Conservation (phyloP, 202 grass and related monocot species). For the Schoenoplectus tabernaemontani region DNA sequence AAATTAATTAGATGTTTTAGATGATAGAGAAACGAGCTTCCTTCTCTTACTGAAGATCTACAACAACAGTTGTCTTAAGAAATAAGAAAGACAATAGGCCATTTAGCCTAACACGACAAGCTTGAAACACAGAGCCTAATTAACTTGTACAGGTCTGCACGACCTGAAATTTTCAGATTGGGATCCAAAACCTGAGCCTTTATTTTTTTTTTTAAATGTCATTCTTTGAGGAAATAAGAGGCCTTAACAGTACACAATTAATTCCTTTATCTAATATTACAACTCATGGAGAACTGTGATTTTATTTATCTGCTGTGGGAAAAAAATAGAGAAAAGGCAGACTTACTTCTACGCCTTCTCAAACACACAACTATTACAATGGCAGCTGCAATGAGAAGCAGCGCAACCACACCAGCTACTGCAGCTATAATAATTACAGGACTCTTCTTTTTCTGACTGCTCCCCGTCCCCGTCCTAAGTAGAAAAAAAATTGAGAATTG, state of each 20-base stretch:
- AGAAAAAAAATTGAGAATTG: not conserved
- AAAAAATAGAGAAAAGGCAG: not conserved
- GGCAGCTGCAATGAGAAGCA: not conserved
- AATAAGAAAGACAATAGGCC: not conserved
- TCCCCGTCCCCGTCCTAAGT: not conserved
- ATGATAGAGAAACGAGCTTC: not conserved
- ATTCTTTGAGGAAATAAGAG: not conserved
- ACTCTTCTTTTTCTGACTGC: not conserved
- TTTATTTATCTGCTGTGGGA: not conserved
- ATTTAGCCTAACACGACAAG: not conserved
- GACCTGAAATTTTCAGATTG: not conserved
- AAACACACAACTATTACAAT: not conserved
- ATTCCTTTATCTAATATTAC: not conserved
- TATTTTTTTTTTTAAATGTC: not conserved
- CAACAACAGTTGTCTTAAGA: not conserved
- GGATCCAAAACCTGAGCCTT: not conserved
- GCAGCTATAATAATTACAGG: not conserved
- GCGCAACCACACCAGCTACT: not conserved
- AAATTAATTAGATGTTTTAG: not conserved
- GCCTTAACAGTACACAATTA: not conserved
- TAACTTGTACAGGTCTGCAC: not conserved
- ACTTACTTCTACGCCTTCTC: not conserved
- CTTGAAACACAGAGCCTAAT: not conserved
- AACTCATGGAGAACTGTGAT: not conserved
- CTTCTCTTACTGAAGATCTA: not conserved